Evolutionary conservation across 208 protist species (phyloP).

Genomic region (Trypanosoma congolense): DNA sequence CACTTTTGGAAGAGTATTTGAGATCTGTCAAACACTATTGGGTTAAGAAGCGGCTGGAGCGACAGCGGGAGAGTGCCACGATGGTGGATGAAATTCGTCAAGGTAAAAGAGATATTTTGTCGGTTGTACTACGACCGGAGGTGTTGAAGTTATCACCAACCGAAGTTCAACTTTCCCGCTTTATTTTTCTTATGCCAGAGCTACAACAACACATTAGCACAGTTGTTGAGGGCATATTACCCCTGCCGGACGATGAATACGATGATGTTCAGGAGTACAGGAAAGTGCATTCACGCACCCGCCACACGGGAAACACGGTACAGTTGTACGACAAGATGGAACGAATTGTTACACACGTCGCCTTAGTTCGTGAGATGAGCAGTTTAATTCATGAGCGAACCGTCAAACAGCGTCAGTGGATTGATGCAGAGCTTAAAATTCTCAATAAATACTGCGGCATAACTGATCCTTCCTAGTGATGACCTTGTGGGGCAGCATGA

Average conservation of each 20-base stretch:
- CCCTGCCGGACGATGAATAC: conserved; percentile 74
- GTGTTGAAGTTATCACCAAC: conserved; percentile 56
- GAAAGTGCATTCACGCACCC: conserved; percentile 43
- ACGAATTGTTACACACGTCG: conserved; percentile 27
- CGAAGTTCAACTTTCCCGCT: conserved; percentile 63
- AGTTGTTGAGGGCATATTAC: conserved; percentile 63
- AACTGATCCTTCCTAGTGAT: neutral
- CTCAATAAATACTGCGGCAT: conserved; percentile 26
- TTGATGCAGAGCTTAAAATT: conserved; percentile 32
- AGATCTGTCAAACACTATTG: conserved; percentile 51
- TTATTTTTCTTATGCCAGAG: conserved; percentile 73
- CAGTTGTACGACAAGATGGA: conserved; percentile 53
- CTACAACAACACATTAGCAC: conserved; percentile 61
- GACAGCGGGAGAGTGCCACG: conserved; percentile 28
- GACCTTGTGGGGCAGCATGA: too few species aligned
- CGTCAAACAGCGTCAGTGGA: conserved; percentile 25
- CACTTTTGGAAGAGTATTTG: conserved; percentile 16
- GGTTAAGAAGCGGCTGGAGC: conserved; percentile 39
- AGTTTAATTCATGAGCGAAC: conserved; percentile 30
- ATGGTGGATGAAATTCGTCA: conserved; percentile 45
- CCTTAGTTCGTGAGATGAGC: conserved; percentile 27
- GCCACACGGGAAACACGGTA: conserved; percentile 46
- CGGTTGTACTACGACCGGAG: conserved; percentile 53
- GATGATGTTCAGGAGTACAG: conserved; percentile 68
- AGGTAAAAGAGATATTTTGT: conserved; percentile 29